These are phyloP conservation scores for Rhizopogon roseolus DNA, from an alignment of 768 basidiomycete genomes.

Conservation along the genomic window DNA sequence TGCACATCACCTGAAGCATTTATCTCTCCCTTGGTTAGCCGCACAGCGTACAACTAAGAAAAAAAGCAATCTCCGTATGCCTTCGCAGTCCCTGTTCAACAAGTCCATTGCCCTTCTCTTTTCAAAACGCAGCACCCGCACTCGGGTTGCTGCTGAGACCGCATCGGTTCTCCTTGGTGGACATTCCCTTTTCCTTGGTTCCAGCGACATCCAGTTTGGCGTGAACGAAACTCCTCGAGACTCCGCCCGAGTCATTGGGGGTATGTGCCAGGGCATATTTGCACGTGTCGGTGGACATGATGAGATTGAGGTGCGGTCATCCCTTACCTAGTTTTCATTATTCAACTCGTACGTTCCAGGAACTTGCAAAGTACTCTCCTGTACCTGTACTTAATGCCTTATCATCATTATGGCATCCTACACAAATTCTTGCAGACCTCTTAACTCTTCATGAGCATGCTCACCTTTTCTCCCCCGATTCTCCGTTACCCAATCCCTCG, in stretches of 20 bases:
- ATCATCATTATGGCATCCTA: conserved; percentile 94
- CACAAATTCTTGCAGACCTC: conserved; percentile 90
- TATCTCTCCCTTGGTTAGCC: conserved; percentile 61
- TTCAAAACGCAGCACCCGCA: conserved; percentile 90
- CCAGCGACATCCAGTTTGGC: conserved; percentile 90
- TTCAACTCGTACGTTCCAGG: conserved; percentile 40
- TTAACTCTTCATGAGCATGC: conserved; percentile 82
- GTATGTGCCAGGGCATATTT: conserved; percentile 96
- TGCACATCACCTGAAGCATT: conserved; percentile 59
- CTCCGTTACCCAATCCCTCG: conserved; percentile 11
- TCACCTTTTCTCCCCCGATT: conserved; percentile 41
- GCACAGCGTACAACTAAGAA: conserved; percentile 36
- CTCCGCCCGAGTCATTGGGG: conserved; percentile 82
- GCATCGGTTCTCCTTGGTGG: conserved; percentile 78
- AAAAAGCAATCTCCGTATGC: conserved; percentile 44
- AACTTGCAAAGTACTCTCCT: conserved; percentile 83
- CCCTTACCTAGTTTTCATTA: not conserved
- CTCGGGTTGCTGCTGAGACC: conserved; percentile 85
- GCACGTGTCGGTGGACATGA: conserved; percentile 90
- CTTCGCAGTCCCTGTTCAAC: conserved; percentile 70
- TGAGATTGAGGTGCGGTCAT: conserved; percentile 76
- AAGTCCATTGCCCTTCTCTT: conserved; percentile 90
- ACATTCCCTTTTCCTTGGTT: conserved; percentile 83
- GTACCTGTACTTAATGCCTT: conserved; percentile 97
- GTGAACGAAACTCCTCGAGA: conserved; percentile 89